Evolutionary conservation across 306 rosid genomes (phyloP).

Genomic region (Lupinus albus): DNA sequence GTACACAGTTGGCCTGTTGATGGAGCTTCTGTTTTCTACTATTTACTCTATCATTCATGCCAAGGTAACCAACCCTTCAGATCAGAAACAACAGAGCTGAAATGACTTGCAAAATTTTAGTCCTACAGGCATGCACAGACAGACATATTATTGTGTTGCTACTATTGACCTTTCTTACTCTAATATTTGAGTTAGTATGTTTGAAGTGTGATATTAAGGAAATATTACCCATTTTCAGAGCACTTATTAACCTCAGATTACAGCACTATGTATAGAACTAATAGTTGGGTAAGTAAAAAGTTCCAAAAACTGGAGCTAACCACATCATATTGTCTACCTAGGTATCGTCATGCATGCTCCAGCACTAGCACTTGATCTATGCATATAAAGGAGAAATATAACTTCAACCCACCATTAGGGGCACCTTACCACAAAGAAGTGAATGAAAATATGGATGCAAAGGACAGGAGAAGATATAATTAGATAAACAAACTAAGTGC

Average conservation of each 20-base stretch:
- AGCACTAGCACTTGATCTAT: slow-evolving; percentile 26
- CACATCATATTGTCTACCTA: slow-evolving; percentile 6
- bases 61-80: slow-evolving; percentile 30
- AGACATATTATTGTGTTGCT: neutral
- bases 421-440: slow-evolving; percentile 9
- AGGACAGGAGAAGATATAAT: slow-evolving; percentile 10
- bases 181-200: neutral
- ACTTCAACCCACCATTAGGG: slow-evolving; percentile 6
- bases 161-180: neutral
- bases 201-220: neutral
- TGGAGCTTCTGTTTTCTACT: neutral
- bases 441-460: slow-evolving; percentile 14
- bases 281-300: slow-evolving; percentile 7
- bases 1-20: neutral
- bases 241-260: slow-evolving; percentile 14
- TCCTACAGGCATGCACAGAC: neutral
- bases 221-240: slow-evolving; percentile 19
- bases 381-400: slow-evolving; percentile 20
- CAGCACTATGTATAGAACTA: neutral
- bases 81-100: slow-evolving; percentile 19
- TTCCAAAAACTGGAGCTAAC: slow-evolving; percentile 5
- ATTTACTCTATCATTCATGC: neutral
- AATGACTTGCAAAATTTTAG: slow-evolving; percentile 1
- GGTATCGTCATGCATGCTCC: slow-evolving; percentile 12
- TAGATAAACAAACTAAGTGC: slow-evolving; percentile 13